Evolutionary conservation across 305 asterid genomes (phyloP).

Genomic region (Fraxinus angustifolia): DNA sequence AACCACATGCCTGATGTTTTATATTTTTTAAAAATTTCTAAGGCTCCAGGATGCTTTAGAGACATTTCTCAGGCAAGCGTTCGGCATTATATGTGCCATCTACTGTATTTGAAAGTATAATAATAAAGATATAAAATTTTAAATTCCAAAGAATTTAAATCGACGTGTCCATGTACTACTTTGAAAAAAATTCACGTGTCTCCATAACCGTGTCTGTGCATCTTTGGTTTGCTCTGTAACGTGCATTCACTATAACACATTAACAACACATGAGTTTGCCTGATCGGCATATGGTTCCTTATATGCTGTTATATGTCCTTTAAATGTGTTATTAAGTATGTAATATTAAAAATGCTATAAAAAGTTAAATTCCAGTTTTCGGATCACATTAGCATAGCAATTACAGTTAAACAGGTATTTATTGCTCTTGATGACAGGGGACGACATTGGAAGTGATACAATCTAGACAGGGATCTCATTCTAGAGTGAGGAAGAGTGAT

Average conservation of each 20-base stretch:
- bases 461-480: constrained; percentile 28
- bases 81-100: not conserved
- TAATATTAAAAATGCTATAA: not conserved
- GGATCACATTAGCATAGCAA: not conserved
- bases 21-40: not conserved
- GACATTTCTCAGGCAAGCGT: not conserved
- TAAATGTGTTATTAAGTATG: not conserved
- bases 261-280: not conserved
- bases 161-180: not conserved
- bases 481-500: constrained; percentile 37
- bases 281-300: not conserved
- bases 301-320: not conserved
- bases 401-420: not conserved
- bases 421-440: constrained; percentile 8
- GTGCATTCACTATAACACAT: not conserved
- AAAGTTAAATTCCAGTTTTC: not conserved
- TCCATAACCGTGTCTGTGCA: not conserved
- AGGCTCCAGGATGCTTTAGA: not conserved
- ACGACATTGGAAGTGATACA: constrained; percentile 26
- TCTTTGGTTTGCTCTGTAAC: not conserved
- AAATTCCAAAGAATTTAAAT: not conserved
- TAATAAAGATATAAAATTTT: not conserved
- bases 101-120: not conserved
- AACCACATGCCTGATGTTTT: not conserved
- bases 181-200: not conserved